These are phyloP conservation scores for Laetiporus sulphureus DNA, from an alignment of 1,284 basidiomycete genomes.

Conservation along the genomic window DNA sequence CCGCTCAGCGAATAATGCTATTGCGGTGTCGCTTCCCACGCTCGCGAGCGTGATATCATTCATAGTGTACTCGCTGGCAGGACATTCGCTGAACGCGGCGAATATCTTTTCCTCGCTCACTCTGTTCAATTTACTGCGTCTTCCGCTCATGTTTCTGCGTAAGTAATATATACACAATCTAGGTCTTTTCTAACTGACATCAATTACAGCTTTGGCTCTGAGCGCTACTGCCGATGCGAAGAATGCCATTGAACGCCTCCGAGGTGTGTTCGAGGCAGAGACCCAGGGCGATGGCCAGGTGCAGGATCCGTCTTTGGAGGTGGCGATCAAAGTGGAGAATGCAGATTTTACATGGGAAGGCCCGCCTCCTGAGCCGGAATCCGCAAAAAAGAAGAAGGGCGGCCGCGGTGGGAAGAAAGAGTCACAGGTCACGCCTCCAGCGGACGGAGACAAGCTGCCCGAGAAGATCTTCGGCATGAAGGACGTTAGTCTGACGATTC, in stretches of 20 bases:
- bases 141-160: conserved; percentile 76
- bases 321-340: conserved; percentile 58
- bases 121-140: conserved; percentile 71
- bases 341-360: conserved; percentile 85
- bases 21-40: conserved; percentile 69
- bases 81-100: conserved; percentile 62
- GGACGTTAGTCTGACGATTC: conserved; percentile 59
- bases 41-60: conserved; percentile 85
- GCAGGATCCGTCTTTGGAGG: conserved; percentile 43
- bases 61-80: conserved; percentile 69
- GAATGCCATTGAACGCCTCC: conserved; percentile 67
- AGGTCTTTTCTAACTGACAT: conserved; percentile 1
- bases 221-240: conserved; percentile 73
- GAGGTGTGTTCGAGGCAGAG: conserved; percentile 76
- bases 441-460: conserved; percentile 24
- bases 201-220: conserved; percentile 60
- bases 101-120: conserved; percentile 79
- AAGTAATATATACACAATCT: conserved; percentile 15
- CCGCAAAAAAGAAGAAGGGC: conserved; percentile 24
- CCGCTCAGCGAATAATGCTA: conserved; percentile 62
- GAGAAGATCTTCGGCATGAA: conserved; percentile 48
- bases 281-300: conserved; percentile 49
- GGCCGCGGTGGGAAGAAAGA: not conserved
- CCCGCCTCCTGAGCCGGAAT: conserved; percentile 49
- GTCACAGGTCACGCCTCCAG: conserved; percentile 5